These are phyloP conservation scores for Saturnispora halmiae DNA, from an alignment of 805 yeast genomes.

Conservation along the genomic window DNA sequence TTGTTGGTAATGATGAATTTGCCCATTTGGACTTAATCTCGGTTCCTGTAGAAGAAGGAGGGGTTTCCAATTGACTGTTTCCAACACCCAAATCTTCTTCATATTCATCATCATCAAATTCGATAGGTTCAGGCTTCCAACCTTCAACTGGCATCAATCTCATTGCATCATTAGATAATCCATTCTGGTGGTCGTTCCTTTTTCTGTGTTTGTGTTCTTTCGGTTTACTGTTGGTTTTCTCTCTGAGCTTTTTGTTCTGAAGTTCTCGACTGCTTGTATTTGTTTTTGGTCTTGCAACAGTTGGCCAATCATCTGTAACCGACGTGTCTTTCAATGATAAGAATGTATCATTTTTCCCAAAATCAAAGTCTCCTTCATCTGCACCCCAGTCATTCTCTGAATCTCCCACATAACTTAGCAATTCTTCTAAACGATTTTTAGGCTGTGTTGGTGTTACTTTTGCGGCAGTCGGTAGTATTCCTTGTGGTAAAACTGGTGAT, in stretches of 20 bases:
- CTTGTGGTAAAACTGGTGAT: conserved; percentile 5
- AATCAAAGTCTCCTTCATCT: conserved; percentile 5
- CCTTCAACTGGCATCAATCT: conserved; percentile 11
- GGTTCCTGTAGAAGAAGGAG: conserved; percentile 5
- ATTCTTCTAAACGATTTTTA: conserved; percentile 1
- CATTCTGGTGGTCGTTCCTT: neutral
- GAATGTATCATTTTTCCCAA: neutral
- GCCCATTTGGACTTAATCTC: conserved; percentile 4
- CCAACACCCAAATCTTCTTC: conserved; percentile 8
- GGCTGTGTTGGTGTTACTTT: neutral
- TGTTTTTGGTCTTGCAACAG: no score
- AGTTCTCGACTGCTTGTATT: no score
- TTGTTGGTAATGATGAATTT: neutral
- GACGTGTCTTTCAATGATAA: neutral
- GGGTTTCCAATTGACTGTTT: neutral
- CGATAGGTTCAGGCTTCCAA: conserved; percentile 5
- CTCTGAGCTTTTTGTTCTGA: no score
- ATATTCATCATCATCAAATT: conserved; percentile 3
- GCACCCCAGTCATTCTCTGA: conserved; percentile 6
- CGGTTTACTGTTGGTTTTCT: neutral
- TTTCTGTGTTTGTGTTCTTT: neutral
- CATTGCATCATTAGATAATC: conserved; percentile 5
- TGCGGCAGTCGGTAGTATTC: neutral
- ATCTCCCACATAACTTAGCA: conserved; percentile 3
- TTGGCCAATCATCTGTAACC: neutral